Evolutionary conservation across 805 yeast species (phyloP).

Genomic region (Starmerella bombi): DNA sequence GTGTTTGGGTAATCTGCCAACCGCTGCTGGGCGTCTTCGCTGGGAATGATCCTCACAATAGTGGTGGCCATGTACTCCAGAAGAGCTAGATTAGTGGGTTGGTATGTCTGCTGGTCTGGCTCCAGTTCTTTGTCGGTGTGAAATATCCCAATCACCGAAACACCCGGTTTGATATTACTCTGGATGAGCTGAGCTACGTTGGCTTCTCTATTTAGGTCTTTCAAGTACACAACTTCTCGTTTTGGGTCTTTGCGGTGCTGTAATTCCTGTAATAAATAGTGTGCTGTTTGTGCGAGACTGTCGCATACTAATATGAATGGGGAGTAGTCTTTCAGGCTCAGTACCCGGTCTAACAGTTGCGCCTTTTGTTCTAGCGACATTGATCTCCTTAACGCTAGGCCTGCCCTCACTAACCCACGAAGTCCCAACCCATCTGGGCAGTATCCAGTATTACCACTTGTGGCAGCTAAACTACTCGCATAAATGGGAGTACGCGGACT

Average conservation of each 20-base stretch:
- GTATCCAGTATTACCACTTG: neutral
- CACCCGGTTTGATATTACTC: constrained; percentile 34
- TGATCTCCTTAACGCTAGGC: no score
- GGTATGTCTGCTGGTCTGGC: constrained; percentile 26
- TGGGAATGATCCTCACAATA: constrained; percentile 49
- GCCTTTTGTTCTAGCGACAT: constrained; percentile 24
- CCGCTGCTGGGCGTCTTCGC: constrained; percentile 14
- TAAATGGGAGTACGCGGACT: constrained; percentile 90
- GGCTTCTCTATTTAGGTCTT: constrained; percentile 51
- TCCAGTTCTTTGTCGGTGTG: constrained; percentile 13
- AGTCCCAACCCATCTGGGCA: neutral
- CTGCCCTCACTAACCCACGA: no score
- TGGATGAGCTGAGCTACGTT: constrained; percentile 41
- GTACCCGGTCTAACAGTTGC: constrained; percentile 48
- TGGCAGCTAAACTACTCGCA: neutral
- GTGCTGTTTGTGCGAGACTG: constrained; percentile 54
- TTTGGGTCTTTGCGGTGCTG: constrained; percentile 29
- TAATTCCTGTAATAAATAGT: constrained; percentile 45
- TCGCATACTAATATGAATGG: constrained; percentile 65
- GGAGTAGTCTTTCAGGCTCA: constrained; percentile 57
- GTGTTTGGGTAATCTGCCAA: constrained; percentile 34
- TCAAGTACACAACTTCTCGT: constrained; percentile 24
- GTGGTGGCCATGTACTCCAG: constrained; percentile 64
- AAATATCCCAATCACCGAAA: constrained; percentile 15
- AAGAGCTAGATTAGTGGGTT: constrained; percentile 42